Conservation (phyloP, 495 filamentous ascomycete species). For the Neurospora sp. region DNA sequence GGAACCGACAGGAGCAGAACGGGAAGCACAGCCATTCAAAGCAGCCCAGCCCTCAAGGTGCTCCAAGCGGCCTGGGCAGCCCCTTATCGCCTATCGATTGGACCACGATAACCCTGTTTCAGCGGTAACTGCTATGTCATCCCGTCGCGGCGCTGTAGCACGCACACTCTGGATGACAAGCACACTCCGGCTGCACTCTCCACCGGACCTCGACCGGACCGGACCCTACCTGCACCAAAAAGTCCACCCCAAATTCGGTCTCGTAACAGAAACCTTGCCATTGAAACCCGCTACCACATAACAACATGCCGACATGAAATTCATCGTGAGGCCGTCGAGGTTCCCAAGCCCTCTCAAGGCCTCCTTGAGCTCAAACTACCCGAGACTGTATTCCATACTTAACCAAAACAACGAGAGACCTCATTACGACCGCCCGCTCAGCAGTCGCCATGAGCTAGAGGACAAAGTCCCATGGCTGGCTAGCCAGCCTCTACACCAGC, state of each 20-base stretch:
- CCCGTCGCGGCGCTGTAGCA: not conserved
- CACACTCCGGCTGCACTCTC: not conserved
- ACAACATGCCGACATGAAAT: slow-evolving; percentile 39
- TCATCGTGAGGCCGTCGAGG: slow-evolving; percentile 27
- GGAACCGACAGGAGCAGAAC: not conserved
- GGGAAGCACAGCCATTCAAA: not conserved
- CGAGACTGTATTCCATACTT: not conserved
- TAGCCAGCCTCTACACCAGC: slow-evolving; percentile 62
- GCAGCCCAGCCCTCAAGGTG: not conserved
- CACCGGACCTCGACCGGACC: not conserved
- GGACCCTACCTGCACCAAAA: not conserved
- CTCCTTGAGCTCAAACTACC: slow-evolving; percentile 2
- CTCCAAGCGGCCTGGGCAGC: not conserved
- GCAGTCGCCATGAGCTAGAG: slow-evolving; percentile 25
- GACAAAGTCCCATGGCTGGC: slow-evolving; percentile 72
- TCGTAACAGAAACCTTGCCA: not conserved
- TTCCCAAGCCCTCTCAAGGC: slow-evolving; percentile 22
- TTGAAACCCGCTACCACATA: not conserved
- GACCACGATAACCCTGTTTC: not conserved
- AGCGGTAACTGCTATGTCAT: not conserved
- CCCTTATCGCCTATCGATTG: not conserved
- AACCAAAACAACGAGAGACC: not conserved
- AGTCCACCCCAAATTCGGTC: not conserved
- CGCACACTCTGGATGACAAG: not conserved
- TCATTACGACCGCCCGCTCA: not conserved